These are phyloP conservation scores for Mrakia frigida DNA, from an alignment of 768 basidiomycete genomes.

Conservation along the genomic window DNA sequence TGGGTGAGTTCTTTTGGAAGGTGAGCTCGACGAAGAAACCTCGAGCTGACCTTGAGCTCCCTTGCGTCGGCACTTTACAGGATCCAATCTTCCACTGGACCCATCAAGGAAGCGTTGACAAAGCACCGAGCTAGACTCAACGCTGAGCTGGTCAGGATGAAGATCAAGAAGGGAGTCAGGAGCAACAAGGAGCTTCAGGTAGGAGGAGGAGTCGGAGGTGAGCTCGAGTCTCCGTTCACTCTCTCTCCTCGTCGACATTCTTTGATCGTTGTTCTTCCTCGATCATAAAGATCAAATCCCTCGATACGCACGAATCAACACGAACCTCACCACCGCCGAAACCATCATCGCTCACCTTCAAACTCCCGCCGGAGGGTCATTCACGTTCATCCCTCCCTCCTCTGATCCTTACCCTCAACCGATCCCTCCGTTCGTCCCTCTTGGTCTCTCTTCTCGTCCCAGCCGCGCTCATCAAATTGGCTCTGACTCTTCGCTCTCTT, in stretches of 20 bases:
- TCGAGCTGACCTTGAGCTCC: background rate
- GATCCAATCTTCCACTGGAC: slow-evolving; percentile 86
- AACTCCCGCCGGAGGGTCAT: slow-evolving; percentile 22
- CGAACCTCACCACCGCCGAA: slow-evolving; percentile 35
- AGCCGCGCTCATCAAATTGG: slow-evolving; percentile 1
- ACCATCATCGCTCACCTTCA: slow-evolving; percentile 26
- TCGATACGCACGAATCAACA: slow-evolving; percentile 44
- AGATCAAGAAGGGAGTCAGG: slow-evolving; percentile 42
- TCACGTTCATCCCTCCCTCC: slow-evolving; percentile 23
- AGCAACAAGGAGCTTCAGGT: slow-evolving; percentile 41
- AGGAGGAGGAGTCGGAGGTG: slow-evolving; percentile 37
- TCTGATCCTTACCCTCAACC: slow-evolving; percentile 21
- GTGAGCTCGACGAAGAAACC: background rate
- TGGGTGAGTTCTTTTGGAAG: slow-evolving; percentile 39
- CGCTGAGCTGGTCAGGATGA: slow-evolving; percentile 64
- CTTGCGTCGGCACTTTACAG: slow-evolving; percentile 39
- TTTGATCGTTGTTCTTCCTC: too few species aligned
- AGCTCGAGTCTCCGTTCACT: background rate
- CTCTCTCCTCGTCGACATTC: background rate
- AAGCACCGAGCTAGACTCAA: slow-evolving; percentile 84
- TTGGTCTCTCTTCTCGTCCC: slow-evolving; percentile 30
- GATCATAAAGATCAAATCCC: slow-evolving; percentile 34
- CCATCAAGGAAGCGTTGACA: slow-evolving; percentile 76
- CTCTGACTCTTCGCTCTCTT: slow-evolving; percentile 36
- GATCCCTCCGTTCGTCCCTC: slow-evolving; percentile 10